Conservation (phyloP, 768 basidiomycete genomes). For the Auricularia sp. region DNA sequence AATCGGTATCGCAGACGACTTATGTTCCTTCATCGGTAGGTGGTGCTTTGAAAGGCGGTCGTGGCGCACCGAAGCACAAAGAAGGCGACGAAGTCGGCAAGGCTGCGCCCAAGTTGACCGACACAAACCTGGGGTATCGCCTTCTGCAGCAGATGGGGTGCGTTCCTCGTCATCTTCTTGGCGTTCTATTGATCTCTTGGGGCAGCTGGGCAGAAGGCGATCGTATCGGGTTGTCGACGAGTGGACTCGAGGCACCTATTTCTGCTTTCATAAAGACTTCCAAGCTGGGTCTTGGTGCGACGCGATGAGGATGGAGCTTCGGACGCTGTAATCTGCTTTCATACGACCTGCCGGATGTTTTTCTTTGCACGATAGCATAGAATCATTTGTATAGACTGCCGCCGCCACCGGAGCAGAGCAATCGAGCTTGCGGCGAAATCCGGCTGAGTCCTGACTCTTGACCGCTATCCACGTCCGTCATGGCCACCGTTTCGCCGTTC, state of each 20-base stretch:
- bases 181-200: background rate
- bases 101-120: slow-evolving; percentile 73
- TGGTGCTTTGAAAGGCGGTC: slow-evolving; percentile 26
- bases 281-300: slow-evolving; percentile 75
- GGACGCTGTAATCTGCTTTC: background rate
- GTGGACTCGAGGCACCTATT: slow-evolving; percentile 66
- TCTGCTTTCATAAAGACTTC: slow-evolving; percentile 80
- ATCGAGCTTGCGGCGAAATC: too few species aligned
- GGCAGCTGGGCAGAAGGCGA: slow-evolving; percentile 68
- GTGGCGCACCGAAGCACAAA: slow-evolving; percentile 38
- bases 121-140: slow-evolving; percentile 75
- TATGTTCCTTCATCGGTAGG: slow-evolving; percentile 13
- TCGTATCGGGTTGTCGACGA: slow-evolving; percentile 48
- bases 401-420: too few species aligned
- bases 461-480: slow-evolving; percentile 7
- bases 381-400: too few species aligned
- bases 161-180: slow-evolving; percentile 5
- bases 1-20: slow-evolving; percentile 20
- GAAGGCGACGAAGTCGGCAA: slow-evolving; percentile 89
- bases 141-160: slow-evolving; percentile 81
- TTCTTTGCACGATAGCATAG: too few species aligned
- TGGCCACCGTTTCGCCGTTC: slow-evolving; percentile 34
- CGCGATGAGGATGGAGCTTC: background rate
- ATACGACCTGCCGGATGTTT: too few species aligned
- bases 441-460: too few species aligned